phyloP scores from a whole-genome alignment of 78 protist genomes.

The Parvularia atlantis region DNA sequence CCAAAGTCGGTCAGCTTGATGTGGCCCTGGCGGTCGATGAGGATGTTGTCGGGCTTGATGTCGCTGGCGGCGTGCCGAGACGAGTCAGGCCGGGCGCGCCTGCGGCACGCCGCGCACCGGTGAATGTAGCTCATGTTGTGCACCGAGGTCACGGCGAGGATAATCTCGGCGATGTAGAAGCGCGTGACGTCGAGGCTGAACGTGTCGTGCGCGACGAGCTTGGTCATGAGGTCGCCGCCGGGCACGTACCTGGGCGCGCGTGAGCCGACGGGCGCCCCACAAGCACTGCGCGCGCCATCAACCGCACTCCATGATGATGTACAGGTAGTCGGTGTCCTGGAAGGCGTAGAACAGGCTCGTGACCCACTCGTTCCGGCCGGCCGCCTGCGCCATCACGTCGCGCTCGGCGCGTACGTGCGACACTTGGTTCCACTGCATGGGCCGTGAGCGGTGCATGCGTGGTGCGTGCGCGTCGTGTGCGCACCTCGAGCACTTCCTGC shows the following conservation, averaged over 20 bases:
- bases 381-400: constrained; percentile 55
- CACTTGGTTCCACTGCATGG: constrained; percentile 16
- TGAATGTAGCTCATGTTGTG: constrained; percentile 64
- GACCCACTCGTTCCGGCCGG: constrained; percentile 38
- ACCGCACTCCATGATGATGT: constrained; percentile 37
- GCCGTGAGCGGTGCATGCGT: no score
- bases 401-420: constrained; percentile 69
- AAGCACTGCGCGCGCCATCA: no score
- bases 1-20: constrained; percentile 25
- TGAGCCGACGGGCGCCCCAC: no score
- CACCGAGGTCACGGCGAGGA: constrained; percentile 61
- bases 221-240: constrained; percentile 43
- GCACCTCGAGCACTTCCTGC: not conserved
- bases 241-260: no score
- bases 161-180: constrained; percentile 63
- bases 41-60: constrained; percentile 70
- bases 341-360: constrained; percentile 72
- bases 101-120: constrained; percentile 12
- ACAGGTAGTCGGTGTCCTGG: constrained; percentile 27
- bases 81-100: no score
- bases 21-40: constrained; percentile 24
- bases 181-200: constrained; percentile 35
- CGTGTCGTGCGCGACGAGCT: constrained; percentile 9
- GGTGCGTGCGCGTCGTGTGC: not conserved
- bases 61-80: constrained; percentile 30